A percentile compares a stretch with the other conserved stretches of the same genome.
These are phyloP conservation scores for Bruguiera parviflora DNA, from an alignment of 345 rosid species.

Conservation along the genomic window DNA sequence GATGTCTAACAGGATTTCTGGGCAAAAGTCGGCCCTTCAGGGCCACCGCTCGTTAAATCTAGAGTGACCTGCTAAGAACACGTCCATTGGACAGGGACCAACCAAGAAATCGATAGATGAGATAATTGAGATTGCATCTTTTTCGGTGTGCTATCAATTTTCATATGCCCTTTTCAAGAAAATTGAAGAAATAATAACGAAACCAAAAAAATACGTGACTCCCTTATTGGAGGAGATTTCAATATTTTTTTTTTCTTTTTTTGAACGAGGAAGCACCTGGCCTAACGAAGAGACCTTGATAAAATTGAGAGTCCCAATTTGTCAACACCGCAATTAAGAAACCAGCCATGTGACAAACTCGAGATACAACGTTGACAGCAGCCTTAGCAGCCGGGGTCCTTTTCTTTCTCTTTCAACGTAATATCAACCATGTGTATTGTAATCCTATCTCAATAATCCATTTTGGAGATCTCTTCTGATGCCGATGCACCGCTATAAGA, in stretches of 20 bases:
- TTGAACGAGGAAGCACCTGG: not conserved
- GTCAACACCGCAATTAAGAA: not conserved
- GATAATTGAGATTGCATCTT: not conserved
- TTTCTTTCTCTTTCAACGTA: not conserved
- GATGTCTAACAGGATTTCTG: not conserved
- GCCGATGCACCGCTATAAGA: no score
- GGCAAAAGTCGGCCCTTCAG: not conserved
- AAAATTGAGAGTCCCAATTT: not conserved
- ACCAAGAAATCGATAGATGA: not conserved
- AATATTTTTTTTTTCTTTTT: not conserved
- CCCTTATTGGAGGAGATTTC: no score
- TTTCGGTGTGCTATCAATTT: conserved; percentile 11
- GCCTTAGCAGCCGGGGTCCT: not conserved
- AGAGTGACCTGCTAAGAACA: not conserved
- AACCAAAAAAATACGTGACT: no score
- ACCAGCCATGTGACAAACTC: not conserved
- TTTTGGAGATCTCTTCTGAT: no score
- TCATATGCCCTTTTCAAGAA: not conserved
- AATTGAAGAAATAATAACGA: not conserved
- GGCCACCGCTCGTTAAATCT: conserved; percentile 17
- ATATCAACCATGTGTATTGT: not conserved
- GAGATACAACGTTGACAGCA: not conserved
- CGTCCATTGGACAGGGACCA: not conserved
- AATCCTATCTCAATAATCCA: not conserved
- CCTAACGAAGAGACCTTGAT: not conserved